Base-by-base conservation (phyloP, 192 early-diverging fungal species). In the Thoreauomyces humboldtii region DNA sequence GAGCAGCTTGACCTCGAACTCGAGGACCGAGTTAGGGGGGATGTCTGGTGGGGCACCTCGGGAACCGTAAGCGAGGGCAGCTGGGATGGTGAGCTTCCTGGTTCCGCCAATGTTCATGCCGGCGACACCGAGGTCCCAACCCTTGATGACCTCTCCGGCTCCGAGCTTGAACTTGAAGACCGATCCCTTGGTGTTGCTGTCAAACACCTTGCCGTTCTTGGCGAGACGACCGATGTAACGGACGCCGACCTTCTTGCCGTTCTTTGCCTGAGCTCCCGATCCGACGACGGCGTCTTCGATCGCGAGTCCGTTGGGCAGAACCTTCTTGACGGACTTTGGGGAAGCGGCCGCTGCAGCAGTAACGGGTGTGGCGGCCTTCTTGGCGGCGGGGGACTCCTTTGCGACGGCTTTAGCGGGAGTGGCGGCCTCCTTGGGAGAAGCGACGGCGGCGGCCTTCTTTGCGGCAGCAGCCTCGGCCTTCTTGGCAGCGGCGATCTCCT, bases 141-240 rank as follows among this genome's bases (percentile, higher is more conserved):
- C 96, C 76, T 92, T 90, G 77, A 98, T 98, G 57, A 98, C 96
- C 75, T 98, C 92, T 14, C 81, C 81, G 46, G 69, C 73, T 27
- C 92, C 93, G 35, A 98, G 79, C 48, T 82, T 82, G 84, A 98
- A 96, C 71, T 72, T 85, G 79, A 98, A 95, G 0, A 93, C 92
- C 63, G 88, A 83, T 54, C 94, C 94, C 64, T 83, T 86, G 43
- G 85, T 91, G 85, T 96, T 96, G 78, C 87, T 81, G 86, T 98
- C 96, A 81, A 98, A 98, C 24, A 94, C 91, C 75, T 92, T 97
- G 69, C 96, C 96, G 80, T 82, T 94, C n/a, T n/a, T n/a, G 57
- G 76, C 81, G 46, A 98, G 81, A 72, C 87, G 89, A 60, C 96
- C 96, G 72, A 98, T 92, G 83, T 98, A 98, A 73, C 94, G 89